Evolutionary conservation across 768 basidiomycete species (phyloP).

Genomic region (Pleurotus citrinopileatus): DNA sequence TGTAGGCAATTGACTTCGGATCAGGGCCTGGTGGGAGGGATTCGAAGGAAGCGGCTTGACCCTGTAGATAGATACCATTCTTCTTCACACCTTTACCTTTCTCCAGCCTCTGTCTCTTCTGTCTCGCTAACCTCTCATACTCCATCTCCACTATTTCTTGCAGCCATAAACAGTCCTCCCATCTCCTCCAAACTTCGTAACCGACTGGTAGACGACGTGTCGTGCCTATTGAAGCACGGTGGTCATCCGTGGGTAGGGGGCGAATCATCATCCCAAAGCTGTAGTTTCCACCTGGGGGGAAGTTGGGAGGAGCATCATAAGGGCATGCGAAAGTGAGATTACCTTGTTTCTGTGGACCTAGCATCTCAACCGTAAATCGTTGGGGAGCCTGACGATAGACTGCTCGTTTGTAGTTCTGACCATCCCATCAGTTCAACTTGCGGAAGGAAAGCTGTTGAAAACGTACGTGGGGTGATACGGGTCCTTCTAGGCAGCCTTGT

Average conservation of each 20-base stretch:
- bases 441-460: not conserved
- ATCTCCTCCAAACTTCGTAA: slow-evolving; percentile 76
- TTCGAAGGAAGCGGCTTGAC: slow-evolving; percentile 80
- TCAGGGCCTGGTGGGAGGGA: slow-evolving; percentile 84
- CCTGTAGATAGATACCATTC: slow-evolving; percentile 65
- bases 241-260: slow-evolving; percentile 37
- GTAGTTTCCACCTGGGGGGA: slow-evolving; percentile 42
- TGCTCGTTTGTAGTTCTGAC: slow-evolving; percentile 59
- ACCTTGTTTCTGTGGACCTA: slow-evolving; percentile 60
- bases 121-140: slow-evolving; percentile 59
- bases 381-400: slow-evolving; percentile 57
- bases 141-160: slow-evolving; percentile 68
- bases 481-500: slow-evolving; percentile 18
- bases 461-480: slow-evolving; percentile 22
- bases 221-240: slow-evolving; percentile 22
- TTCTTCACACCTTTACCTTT: slow-evolving; percentile 78
- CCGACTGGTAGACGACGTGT: slow-evolving; percentile 33
- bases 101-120: slow-evolving; percentile 63
- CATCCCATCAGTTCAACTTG: not conserved
- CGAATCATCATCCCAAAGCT: slow-evolving; percentile 63
- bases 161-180: slow-evolving; percentile 82
- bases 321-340: slow-evolving; percentile 4
- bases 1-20: slow-evolving; percentile 66
- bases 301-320: slow-evolving; percentile 9
- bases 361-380: slow-evolving; percentile 56